Base-by-base conservation (phyloP, 169 alveolate genomes). In the Plasmodium vivax region DNA sequence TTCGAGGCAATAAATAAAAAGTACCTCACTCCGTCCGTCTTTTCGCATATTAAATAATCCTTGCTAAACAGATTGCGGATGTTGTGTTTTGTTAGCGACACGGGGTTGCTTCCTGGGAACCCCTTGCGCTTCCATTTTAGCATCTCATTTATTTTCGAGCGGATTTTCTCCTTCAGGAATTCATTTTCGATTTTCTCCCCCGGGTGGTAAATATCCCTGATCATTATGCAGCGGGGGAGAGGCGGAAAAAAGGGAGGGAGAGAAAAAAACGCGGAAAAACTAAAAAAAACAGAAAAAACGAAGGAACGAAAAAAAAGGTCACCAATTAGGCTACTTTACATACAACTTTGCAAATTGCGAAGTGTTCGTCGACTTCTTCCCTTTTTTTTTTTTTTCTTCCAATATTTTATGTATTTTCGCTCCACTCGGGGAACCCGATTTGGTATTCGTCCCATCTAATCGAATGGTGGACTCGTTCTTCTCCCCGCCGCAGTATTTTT, bases 61-160 rank as follows among this genome's bases (percentile, higher is more conserved):
- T 96, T 95, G 4, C 96, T 96, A 27, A 95, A 84, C 51, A 90
- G 74, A 54, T 95, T 85, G 82, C 94, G 95, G 38, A 96, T 93
- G 58, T 92, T 90, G 51, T 91, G 95, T 34, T 96, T 91, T 93
- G 97, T 96, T 71, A 98, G 84, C 19, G 98, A 97, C 6, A 97
- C 98, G 0, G 99, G 99, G 82, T 98, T 98, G 32, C 98, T 90
- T 8, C 99, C 99, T 7, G 99, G 99, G 72, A 98, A 98, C 30
- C 98, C 92, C 54, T 96, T 97, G 51, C 97, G 93, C 74, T 93
- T 92, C 99, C 99, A 98, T 30, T 98, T 98, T 45, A 98, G 92
- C 82, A 97, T 83, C 43, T 95, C 95, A n/a, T 94, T 88, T 56
- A 96, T 96, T 92, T 93, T 96, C 14, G 82, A 62, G 38, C 95